Percentiles rank a stretch among this genome's conserved stretches.
Conservation (phyloP, 2,329 filamentous ascomycete genomes). For the Fusarium liriodendri region DNA sequence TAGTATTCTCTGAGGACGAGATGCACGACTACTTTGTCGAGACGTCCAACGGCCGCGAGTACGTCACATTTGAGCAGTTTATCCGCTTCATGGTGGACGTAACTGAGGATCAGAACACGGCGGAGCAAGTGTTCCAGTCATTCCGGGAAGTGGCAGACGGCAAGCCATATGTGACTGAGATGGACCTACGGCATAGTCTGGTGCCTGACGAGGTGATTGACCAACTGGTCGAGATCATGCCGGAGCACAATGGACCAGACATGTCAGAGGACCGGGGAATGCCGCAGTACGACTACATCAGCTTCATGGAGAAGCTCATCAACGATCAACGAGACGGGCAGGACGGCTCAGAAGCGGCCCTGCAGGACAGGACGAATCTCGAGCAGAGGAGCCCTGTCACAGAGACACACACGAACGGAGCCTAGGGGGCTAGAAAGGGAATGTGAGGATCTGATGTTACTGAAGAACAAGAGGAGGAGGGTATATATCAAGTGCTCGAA, state of each 20-base stretch:
- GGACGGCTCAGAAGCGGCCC: slow-evolving; percentile 44
- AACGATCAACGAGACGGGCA: slow-evolving; percentile 51
- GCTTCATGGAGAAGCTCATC: slow-evolving; percentile 93
- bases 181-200: slow-evolving; percentile 93
- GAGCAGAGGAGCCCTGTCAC: slow-evolving; percentile 42
- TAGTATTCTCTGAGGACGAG: slow-evolving; percentile 97
- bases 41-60: slow-evolving; percentile 81
- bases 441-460: background rate
- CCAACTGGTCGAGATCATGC: slow-evolving; percentile 88
- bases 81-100: slow-evolving; percentile 99
- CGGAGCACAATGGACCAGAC: slow-evolving; percentile 84
- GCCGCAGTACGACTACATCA: slow-evolving; percentile 95
- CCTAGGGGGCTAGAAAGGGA: slow-evolving; percentile 24
- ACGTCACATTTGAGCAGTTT: slow-evolving; percentile 97
- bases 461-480: background rate
- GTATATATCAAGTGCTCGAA: slow-evolving; percentile 27
- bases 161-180: slow-evolving; percentile 98
- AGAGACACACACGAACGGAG: slow-evolving; percentile 49
- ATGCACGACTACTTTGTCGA: slow-evolving; percentile 96
- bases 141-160: slow-evolving; percentile 98
- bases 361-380: slow-evolving; percentile 51
- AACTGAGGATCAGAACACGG: slow-evolving; percentile 98
- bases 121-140: slow-evolving; percentile 97
- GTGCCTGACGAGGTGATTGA: slow-evolving; percentile 98
- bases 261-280: slow-evolving; percentile 85